Evolutionary conservation across 441 rosid genomes (phyloP).

Genomic region (Macaranga tanarius): DNA sequence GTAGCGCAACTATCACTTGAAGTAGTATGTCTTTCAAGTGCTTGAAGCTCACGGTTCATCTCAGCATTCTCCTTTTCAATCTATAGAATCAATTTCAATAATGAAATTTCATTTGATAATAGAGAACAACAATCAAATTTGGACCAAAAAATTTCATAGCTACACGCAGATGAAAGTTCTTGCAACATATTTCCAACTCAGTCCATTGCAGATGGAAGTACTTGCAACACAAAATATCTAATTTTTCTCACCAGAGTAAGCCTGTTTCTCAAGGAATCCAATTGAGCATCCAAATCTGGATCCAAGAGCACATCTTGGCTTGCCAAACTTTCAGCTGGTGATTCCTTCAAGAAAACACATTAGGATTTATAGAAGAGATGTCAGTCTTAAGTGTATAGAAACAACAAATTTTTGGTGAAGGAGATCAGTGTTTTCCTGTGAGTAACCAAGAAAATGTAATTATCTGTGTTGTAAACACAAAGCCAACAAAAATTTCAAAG

Average conservation of each 20-base stretch:
- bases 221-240: background rate
- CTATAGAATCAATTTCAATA: slow-evolving; percentile 35
- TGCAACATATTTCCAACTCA: too few species aligned
- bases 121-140: background rate
- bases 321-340: slow-evolving; percentile 28
- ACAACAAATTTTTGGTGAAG: background rate
- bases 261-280: slow-evolving; percentile 62
- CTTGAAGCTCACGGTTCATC: slow-evolving; percentile 55
- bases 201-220: slow-evolving; percentile 7
- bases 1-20: slow-evolving; percentile 43
- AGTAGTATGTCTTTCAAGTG: slow-evolving; percentile 52
- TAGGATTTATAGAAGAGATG: slow-evolving; percentile 1
- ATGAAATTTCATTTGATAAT: background rate
- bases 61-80: slow-evolving; percentile 54
- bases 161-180: slow-evolving; percentile 3
- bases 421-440: background rate
- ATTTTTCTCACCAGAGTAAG: slow-evolving; percentile 51
- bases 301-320: slow-evolving; percentile 41
- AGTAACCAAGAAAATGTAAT: background rate
- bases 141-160: background rate
- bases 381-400: background rate
- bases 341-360: slow-evolving; percentile 38
- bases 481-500: background rate
- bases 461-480: background rate
- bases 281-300: slow-evolving; percentile 51